phyloP scores from a whole-genome alignment of 805 yeast genomes.

The Ogataea nonfermentans region DNA sequence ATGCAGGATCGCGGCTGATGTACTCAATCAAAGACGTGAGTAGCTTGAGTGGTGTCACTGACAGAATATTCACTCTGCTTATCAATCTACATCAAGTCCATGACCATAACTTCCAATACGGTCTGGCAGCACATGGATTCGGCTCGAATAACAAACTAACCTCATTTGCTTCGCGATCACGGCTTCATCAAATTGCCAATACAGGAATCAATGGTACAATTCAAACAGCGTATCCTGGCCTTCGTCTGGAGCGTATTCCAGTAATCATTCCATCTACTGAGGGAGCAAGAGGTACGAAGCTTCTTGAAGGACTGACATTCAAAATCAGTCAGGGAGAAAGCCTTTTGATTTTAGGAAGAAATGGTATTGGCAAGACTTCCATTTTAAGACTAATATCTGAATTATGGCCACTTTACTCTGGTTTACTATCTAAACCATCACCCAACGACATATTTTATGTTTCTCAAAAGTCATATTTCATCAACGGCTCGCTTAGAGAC shows the following conservation, averaged over 20 bases:
- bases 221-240: slow-evolving; percentile 73
- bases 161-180: slow-evolving; percentile 33
- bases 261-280: slow-evolving; percentile 70
- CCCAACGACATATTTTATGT: slow-evolving; percentile 68
- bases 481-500: slow-evolving; percentile 79
- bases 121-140: slow-evolving; percentile 33
- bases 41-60: slow-evolving; percentile 88
- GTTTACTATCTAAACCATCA: slow-evolving; percentile 75
- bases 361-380: slow-evolving; percentile 88
- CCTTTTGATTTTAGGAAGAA: slow-evolving; percentile 77
- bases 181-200: slow-evolving; percentile 14
- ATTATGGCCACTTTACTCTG: slow-evolving; percentile 87
- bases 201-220: slow-evolving; percentile 73
- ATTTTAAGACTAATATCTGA: slow-evolving; percentile 82
- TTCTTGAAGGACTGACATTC: slow-evolving; percentile 63
- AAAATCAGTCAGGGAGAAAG: slow-evolving; percentile 63
- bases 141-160: slow-evolving; percentile 31
- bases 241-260: slow-evolving; percentile 79
- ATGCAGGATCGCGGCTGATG: slow-evolving; percentile 93
- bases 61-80: slow-evolving; percentile 73
- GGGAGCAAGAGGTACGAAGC: slow-evolving; percentile 57
- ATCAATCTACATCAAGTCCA: slow-evolving; percentile 82
- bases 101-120: slow-evolving; percentile 54
- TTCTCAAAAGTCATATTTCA: slow-evolving; percentile 85
- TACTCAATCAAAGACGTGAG: slow-evolving; percentile 90